Evolutionary conservation across 148 eudicot species (phyloP).

Genomic region (Camellia japonica): DNA sequence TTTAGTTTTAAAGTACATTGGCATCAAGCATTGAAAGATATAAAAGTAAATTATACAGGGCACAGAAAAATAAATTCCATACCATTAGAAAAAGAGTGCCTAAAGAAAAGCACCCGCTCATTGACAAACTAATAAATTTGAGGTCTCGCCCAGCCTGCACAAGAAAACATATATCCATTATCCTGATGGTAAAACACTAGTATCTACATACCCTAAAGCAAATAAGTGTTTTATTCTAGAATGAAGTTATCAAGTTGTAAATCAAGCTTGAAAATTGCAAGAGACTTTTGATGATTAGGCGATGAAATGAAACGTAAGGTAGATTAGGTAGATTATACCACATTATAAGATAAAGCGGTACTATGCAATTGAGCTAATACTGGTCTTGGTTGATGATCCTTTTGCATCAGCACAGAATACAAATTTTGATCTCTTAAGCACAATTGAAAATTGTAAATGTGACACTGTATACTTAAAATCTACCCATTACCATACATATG

Average conservation of each 20-base stretch:
- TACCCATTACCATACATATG: too few species aligned
- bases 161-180: too few species aligned
- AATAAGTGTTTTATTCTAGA: not conserved
- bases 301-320: not conserved
- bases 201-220: not conserved
- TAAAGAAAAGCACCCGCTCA: constrained; percentile 61
- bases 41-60: constrained; percentile 5
- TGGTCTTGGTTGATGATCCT: not conserved
- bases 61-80: constrained; percentile 11
- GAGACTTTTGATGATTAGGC: not conserved
- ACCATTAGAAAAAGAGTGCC: constrained; percentile 71
- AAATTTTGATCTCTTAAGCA: not conserved
- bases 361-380: not conserved
- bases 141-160: constrained; percentile 91
- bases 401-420: not conserved
- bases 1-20: not conserved
- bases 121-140: constrained; percentile 64
- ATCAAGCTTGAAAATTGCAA: constrained; percentile 3
- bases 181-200: not conserved
- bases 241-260: not conserved
- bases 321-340: not conserved
- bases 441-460: not conserved
- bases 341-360: not conserved
- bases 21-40: not conserved
- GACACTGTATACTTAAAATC: not conserved